Evolutionary conservation across 441 rosid genomes (phyloP).

Genomic region (Erodium moschatum): DNA sequence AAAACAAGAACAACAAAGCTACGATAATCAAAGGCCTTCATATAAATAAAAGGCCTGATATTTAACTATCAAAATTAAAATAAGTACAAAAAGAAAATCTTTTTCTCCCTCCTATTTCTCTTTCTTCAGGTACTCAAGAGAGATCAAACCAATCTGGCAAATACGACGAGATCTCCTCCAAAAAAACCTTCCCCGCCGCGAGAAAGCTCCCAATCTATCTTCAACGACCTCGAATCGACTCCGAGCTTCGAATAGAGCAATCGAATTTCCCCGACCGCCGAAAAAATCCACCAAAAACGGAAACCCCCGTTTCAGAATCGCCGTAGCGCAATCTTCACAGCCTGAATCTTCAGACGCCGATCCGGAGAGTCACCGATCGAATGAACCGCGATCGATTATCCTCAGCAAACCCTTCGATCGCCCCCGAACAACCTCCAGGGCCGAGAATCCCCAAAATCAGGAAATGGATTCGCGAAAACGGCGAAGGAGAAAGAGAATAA

Average conservation of each 20-base stretch:
- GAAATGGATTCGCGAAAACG: no score
- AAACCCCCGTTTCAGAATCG: no score
- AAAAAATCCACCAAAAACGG: not conserved
- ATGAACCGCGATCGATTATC: not conserved
- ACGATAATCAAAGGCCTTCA: conserved; percentile 29
- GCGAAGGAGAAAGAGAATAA: not conserved
- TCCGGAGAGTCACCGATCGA: not conserved
- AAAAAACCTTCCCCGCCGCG: not conserved
- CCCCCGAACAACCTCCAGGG: not conserved
- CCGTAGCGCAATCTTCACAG: not conserved
- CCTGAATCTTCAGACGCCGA: not conserved
- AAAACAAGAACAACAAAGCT: conserved; percentile 9
- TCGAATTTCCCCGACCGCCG: not conserved
- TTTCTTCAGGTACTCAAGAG: not conserved
- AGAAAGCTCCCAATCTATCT: not conserved
- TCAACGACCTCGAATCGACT: conserved; percentile 1
- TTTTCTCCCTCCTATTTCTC: not conserved
- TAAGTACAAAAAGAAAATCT: not conserved
- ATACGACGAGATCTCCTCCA: not conserved
- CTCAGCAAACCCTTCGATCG: not conserved
- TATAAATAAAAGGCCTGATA: conserved; percentile 25
- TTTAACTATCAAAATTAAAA: conserved; percentile 26
- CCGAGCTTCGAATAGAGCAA: not conserved
- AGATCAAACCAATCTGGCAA: not conserved
- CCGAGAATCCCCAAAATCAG: not conserved